A percentile compares a stretch with the other conserved stretches of the same genome.
phyloP scores from a whole-genome alignment of 2,329 filamentous ascomycete genomes.

The Penicillium sp. region DNA sequence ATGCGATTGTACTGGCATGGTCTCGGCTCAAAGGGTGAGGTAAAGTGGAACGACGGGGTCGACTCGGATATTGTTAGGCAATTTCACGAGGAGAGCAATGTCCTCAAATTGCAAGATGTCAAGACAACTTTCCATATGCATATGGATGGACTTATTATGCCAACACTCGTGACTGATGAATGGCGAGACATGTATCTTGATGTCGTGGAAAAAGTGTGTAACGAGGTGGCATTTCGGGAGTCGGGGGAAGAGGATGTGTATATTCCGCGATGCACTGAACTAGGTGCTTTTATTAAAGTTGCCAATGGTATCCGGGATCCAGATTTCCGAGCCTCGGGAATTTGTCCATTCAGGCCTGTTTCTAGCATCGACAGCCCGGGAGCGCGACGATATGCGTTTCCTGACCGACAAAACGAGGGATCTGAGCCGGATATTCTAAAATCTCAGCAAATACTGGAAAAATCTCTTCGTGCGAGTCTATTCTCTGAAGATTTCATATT shows the following conservation, averaged over 20 bases:
- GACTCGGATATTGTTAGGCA: not conserved
- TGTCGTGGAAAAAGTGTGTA: not conserved
- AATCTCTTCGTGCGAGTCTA: not conserved
- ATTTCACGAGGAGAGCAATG: not conserved
- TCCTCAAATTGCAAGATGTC: not conserved
- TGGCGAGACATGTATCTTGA: not conserved
- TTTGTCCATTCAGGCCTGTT: not conserved
- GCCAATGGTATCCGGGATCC: not conserved
- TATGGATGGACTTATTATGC: not conserved
- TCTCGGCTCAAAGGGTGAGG: not conserved
- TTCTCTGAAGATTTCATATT: not conserved
- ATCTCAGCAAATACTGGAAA: not conserved
- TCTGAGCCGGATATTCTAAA: not conserved
- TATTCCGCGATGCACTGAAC: not conserved
- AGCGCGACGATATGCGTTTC: not conserved
- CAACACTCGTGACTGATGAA: not conserved
- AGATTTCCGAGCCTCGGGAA: not conserved
- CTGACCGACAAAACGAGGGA: not conserved
- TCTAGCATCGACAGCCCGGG: not conserved
- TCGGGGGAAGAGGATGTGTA: not conserved
- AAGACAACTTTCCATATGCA: not conserved
- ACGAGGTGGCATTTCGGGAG: not conserved
- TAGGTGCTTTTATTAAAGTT: not conserved
- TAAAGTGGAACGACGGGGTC: not conserved
- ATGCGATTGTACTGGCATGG: not conserved